phyloP scores from a whole-genome alignment of 1,139 yeast species.

The Debaryomyces sp. region DNA sequence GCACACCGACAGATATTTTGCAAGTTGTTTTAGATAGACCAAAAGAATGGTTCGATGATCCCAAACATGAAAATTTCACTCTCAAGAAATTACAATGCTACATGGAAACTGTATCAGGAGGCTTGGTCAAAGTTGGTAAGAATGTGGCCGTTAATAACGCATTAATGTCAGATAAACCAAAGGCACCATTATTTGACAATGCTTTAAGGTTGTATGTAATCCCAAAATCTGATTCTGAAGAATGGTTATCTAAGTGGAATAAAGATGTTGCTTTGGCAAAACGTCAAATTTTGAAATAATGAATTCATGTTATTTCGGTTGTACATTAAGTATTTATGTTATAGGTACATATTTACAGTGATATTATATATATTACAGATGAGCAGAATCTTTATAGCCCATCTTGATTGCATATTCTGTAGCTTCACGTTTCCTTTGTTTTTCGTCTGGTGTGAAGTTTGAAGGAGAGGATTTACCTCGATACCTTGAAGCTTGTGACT shows the following conservation, averaged over 20 bases:
- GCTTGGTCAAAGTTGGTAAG: constrained; percentile 83
- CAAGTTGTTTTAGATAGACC: constrained; percentile 64
- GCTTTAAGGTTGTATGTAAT: constrained; percentile 76
- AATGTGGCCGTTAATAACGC: constrained; percentile 68
- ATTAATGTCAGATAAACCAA: constrained; percentile 62
- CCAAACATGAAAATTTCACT: constrained; percentile 61
- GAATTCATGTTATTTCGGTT: background rate
- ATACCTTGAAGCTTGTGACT: constrained; percentile 46
- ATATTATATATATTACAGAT: background rate
- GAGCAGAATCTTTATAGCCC: constrained; percentile 43
- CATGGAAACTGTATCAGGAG: constrained; percentile 84
- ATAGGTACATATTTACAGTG: constrained; percentile 4
- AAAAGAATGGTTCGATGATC: constrained; percentile 69
- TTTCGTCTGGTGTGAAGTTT: constrained; percentile 34
- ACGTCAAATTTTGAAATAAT: constrained; percentile 25
- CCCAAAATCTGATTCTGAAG: constrained; percentile 66
- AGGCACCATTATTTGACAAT: constrained; percentile 77
- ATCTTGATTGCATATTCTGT: constrained; percentile 51
- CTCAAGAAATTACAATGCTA: constrained; percentile 66
- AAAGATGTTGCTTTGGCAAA: constrained; percentile 64
- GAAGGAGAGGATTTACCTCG: constrained; percentile 65
- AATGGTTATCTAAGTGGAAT: constrained; percentile 70
- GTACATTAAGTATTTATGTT: constrained; percentile 1
- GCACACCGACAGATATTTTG: constrained; percentile 62
- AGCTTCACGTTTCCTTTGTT: constrained; percentile 44